phyloP scores from a whole-genome alignment of 257 asterid species.

The Echium plantagineum region DNA sequence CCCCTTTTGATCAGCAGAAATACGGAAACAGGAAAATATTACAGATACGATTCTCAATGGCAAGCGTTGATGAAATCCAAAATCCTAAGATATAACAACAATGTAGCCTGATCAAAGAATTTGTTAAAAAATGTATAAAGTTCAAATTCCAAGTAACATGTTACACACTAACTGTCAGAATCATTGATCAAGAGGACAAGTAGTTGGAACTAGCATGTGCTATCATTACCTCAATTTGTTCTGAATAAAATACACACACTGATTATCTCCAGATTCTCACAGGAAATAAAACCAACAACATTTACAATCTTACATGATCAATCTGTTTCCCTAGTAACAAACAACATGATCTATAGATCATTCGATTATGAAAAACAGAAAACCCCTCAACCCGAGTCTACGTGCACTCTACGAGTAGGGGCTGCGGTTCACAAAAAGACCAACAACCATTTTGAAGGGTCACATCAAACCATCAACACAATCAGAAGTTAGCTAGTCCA shows the following conservation, averaged over 20 bases:
- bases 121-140: background rate
- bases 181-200: background rate
- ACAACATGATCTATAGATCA: background rate
- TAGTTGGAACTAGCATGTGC: background rate
- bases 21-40: background rate
- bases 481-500: background rate
- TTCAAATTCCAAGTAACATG: constrained; percentile 1
- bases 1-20: background rate
- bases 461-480: background rate
- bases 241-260: background rate
- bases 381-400: too few relatives aligned
- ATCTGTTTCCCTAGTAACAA: background rate
- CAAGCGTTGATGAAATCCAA: background rate
- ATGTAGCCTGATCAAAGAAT: background rate
- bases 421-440: too few relatives aligned
- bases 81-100: background rate
- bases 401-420: too few relatives aligned
- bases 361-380: too few relatives aligned
- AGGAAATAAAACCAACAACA: background rate
- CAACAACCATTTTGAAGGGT: background rate
- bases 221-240: constrained; percentile 1
- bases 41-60: background rate
- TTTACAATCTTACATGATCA: background rate
- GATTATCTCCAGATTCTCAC: background rate
- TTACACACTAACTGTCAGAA: background rate